A percentile compares a stretch with the other conserved stretches of the same genome.
Evolutionary conservation across 2,329 filamentous ascomycete species (phyloP).

Genomic region (Didymella glomerata): DNA sequence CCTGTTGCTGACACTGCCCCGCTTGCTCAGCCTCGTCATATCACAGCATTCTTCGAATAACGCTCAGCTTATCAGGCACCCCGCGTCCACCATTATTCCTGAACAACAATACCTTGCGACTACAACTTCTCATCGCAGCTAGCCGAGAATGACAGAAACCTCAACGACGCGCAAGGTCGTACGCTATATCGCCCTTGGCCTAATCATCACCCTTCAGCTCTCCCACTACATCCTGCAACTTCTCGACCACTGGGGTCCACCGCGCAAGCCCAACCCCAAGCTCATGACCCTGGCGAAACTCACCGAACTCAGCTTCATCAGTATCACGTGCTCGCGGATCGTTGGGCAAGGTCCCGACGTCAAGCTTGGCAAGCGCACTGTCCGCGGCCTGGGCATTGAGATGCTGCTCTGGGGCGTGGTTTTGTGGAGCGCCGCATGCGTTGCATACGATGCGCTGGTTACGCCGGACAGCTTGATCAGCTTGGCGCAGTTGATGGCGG

Average conservation of each 20-base stretch:
- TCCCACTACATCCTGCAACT: not conserved
- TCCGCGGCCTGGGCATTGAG: not conserved
- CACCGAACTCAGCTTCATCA: not conserved
- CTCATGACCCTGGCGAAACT: not conserved
- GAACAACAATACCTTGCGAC: too few relatives aligned
- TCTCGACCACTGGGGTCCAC: conserved; percentile 1
- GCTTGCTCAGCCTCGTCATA: too few relatives aligned
- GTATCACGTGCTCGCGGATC: not conserved
- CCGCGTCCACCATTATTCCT: too few relatives aligned
- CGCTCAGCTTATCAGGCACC: too few relatives aligned
- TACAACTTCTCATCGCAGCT: too few relatives aligned
- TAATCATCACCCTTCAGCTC: not conserved
- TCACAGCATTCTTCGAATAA: too few relatives aligned
- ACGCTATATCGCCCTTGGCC: not conserved
- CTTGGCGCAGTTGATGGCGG: not conserved
- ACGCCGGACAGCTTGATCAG: not conserved
- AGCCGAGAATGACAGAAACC: not conserved
- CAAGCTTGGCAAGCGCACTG: not conserved
- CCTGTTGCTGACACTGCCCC: too few relatives aligned
- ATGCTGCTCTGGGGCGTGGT: conserved; percentile 1
- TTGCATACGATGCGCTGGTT: not conserved
- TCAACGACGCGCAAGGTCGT: not conserved
- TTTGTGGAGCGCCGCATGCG: conserved; percentile 5
- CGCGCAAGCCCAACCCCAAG: not conserved
- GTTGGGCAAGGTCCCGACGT: not conserved